Conservation (phyloP, 2,329 filamentous ascomycete species). For the Aspergillus transmontanensis region DNA sequence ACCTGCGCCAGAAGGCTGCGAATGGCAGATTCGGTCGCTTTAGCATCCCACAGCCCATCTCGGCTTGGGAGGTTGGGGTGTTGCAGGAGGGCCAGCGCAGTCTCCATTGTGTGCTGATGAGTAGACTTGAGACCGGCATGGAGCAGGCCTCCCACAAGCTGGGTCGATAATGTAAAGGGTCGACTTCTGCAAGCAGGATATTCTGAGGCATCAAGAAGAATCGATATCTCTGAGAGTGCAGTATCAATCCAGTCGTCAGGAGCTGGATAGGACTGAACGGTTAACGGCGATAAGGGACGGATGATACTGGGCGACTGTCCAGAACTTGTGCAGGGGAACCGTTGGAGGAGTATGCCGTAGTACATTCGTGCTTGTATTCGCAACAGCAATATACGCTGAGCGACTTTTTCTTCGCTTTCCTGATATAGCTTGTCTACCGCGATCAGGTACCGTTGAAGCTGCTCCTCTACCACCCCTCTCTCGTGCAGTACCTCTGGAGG, state of each 20-base stretch:
- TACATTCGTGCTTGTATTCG: constrained; percentile 19
- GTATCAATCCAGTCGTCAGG: not conserved
- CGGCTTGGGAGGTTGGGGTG: constrained; percentile 17
- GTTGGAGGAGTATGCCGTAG: constrained; percentile 16
- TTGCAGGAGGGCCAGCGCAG: constrained; percentile 21
- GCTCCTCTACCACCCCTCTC: constrained; percentile 11
- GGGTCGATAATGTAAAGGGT: constrained; percentile 25
- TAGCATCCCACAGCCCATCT: constrained; percentile 28
- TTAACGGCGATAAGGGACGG: not conserved
- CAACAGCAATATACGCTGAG: constrained; percentile 11
- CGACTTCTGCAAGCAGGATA: not conserved
- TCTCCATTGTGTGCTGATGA: constrained; percentile 10
- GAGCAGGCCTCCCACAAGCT: constrained; percentile 27
- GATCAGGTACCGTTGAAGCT: constrained; percentile 6
- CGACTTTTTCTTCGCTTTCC: not conserved
- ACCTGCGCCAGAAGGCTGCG: not conserved
- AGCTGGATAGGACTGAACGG: no score
- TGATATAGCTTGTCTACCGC: constrained; percentile 2
- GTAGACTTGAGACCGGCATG: constrained; percentile 27
- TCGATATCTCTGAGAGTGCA: not conserved
- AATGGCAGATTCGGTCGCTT: constrained; percentile 18
- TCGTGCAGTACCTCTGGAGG: constrained; percentile 13
- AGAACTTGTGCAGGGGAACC: not conserved
- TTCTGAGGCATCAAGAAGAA: constrained; percentile 1
- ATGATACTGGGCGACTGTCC: not conserved